Percentiles rank a stretch among this genome's conserved stretches.
These are phyloP conservation scores for Apiotrichum mycotoxinovorans DNA, from an alignment of 1,284 basidiomycete species.

Conservation along the genomic window DNA sequence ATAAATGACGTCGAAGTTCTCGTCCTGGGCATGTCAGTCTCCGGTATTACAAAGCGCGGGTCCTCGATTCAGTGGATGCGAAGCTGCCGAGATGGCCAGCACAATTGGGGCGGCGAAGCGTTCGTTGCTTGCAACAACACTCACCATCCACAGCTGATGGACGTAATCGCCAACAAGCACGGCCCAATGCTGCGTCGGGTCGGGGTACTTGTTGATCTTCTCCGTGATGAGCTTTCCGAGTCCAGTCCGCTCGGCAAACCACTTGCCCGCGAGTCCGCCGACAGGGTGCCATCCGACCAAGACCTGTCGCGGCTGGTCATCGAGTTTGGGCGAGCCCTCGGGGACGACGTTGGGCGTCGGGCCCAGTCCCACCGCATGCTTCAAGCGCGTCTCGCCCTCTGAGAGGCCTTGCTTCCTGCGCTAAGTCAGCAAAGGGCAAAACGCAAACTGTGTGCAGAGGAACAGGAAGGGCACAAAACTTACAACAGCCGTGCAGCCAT, in stretches of 20 bases:
- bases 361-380: constrained; percentile 13
- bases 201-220: constrained; percentile 20
- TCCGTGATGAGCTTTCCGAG: constrained; percentile 19
- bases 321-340: background rate
- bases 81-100: too few relatives aligned
- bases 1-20: constrained; percentile 22
- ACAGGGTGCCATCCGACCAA: constrained; percentile 20
- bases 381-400: constrained; percentile 10
- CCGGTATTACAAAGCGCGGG: too few relatives aligned
- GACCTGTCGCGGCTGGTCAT: constrained; percentile 5
- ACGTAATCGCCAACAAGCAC: constrained; percentile 18
- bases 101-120: too few relatives aligned
- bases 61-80: too few relatives aligned
- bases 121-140: background rate
- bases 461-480: too few relatives aligned
- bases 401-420: constrained; percentile 10
- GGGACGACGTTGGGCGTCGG: constrained; percentile 16
- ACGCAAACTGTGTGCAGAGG: too few relatives aligned
- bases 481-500: constrained; percentile 11
- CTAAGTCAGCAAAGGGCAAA: background rate
- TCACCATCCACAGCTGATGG: constrained; percentile 24
- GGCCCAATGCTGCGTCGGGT: constrained; percentile 22
- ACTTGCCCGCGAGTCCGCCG: constrained; percentile 16
- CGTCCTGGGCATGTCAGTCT: constrained; percentile 17
- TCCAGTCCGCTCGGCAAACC: constrained; percentile 16